Evolutionary conservation across 2,329 filamentous ascomycete species (phyloP).

Genomic region (Fusarium napiforme): DNA sequence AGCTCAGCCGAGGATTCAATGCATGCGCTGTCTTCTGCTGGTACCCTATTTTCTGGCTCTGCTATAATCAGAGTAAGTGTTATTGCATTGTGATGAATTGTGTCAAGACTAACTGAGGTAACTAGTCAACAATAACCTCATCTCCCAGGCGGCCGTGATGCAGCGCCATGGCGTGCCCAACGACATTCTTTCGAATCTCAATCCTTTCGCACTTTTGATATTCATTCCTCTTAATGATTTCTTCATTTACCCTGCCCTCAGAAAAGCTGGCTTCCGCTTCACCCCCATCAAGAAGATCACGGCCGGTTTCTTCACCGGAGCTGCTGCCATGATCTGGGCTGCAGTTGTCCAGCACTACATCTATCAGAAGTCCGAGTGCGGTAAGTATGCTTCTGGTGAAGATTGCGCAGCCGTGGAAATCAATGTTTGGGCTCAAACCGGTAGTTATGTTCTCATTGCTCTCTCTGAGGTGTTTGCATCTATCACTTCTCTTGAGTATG

Average conservation of each 20-base stretch:
- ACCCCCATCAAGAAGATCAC: slow-evolving; percentile 82
- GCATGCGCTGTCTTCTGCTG: slow-evolving; percentile 77
- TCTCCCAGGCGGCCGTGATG: slow-evolving; percentile 74
- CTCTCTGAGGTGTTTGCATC: slow-evolving; percentile 62
- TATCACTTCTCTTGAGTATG: slow-evolving; percentile 74
- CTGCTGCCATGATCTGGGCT: slow-evolving; percentile 68
- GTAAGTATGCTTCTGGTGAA: slow-evolving; percentile 51
- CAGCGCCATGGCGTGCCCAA: slow-evolving; percentile 77
- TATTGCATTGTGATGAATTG: neutral
- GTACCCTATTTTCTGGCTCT: slow-evolving; percentile 71
- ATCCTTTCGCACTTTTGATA: slow-evolving; percentile 79
- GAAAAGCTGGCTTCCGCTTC: slow-evolving; percentile 72
- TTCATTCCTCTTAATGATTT: slow-evolving; percentile 77
- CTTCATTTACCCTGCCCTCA: slow-evolving; percentile 74
- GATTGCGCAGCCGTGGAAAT: slow-evolving; percentile 51
- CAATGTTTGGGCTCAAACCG: slow-evolving; percentile 70
- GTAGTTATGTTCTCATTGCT: slow-evolving; percentile 60
- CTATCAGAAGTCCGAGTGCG: slow-evolving; percentile 72
- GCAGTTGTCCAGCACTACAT: slow-evolving; percentile 68
- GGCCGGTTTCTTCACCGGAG: slow-evolving; percentile 72
- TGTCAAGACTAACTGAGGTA: slow-evolving; percentile 26
- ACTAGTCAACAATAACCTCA: slow-evolving; percentile 66
- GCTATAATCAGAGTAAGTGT: slow-evolving; percentile 56
- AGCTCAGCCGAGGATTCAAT: slow-evolving; percentile 73
- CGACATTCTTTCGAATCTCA: slow-evolving; percentile 79